Evolutionary conservation across 176 grass and related monocot species (phyloP).

Genomic region (Miscanthus lutarioriparius): DNA sequence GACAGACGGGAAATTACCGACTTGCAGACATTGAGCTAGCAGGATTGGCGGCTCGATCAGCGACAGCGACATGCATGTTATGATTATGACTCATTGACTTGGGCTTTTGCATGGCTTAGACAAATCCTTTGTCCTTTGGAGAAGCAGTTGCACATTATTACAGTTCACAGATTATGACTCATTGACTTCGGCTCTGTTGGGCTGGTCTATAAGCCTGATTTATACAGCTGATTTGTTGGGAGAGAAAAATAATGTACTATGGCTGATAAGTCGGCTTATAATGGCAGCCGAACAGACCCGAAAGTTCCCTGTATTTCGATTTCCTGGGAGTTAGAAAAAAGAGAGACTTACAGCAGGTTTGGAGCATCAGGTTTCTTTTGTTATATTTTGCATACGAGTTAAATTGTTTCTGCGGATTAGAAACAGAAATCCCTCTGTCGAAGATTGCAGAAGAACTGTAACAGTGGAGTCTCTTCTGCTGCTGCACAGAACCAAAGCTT

Average conservation of each 20-base stretch:
- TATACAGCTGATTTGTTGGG: too few relatives aligned
- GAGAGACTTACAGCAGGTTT: not conserved
- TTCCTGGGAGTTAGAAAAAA: not conserved
- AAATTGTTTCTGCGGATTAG: not conserved
- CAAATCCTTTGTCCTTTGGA: not conserved
- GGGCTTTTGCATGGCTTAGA: not conserved
- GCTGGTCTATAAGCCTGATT: too few relatives aligned
- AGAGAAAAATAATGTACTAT: too few relatives aligned
- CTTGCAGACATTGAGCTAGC: conserved; percentile 28
- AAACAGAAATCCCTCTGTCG: too few relatives aligned
- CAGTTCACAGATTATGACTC: not conserved
- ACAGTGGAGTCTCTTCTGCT: too few relatives aligned
- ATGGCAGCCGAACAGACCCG: too few relatives aligned
- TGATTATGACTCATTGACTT: conserved; percentile 19
- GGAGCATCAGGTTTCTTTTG: not conserved
- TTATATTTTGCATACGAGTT: not conserved
- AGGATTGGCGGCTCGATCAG: conserved; percentile 13
- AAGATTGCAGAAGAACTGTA: too few relatives aligned
- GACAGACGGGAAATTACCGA: not conserved
- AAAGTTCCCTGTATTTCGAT: not conserved
- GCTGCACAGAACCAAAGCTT: too few relatives aligned
- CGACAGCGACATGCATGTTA: not conserved
- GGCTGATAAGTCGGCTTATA: too few relatives aligned
- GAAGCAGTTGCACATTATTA: not conserved
- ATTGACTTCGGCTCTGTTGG: too few relatives aligned